Conservation (phyloP, 2,329 filamentous ascomycete species). For the Trichoderma sp. region DNA sequence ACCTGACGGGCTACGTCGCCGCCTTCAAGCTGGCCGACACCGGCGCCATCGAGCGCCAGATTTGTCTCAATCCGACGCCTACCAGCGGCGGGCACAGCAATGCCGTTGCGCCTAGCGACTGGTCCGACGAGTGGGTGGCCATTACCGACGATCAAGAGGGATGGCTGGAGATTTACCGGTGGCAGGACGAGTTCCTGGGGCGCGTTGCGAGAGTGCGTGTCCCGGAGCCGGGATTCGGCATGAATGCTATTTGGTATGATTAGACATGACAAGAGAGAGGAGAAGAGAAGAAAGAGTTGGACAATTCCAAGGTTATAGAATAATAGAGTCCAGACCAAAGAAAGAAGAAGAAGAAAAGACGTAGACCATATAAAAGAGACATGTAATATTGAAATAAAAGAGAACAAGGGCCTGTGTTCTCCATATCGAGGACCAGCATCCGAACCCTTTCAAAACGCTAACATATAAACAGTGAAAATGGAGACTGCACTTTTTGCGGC, state of each 20-base stretch:
- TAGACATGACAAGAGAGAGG: conserved; percentile 23
- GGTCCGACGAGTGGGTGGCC: conserved; percentile 86
- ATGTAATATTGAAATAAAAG: neutral
- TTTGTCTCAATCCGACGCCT: conserved; percentile 80
- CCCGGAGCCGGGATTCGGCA: conserved; percentile 85
- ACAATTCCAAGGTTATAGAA: neutral
- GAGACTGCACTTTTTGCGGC: neutral
- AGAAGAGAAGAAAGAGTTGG: neutral
- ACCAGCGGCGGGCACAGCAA: conserved; percentile 89
- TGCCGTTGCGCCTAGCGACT: conserved; percentile 80
- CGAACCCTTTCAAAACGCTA: neutral
- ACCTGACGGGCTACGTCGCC: conserved; percentile 78
- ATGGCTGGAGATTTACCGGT: conserved; percentile 84
- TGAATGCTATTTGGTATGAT: conserved; percentile 97
- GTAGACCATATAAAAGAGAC: neutral
- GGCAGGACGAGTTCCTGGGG: conserved; percentile 78
- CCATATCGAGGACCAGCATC: neutral
- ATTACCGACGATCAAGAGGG: conserved; percentile 87
- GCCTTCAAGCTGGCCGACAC: conserved; percentile 70
- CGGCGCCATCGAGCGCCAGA: conserved; percentile 74
- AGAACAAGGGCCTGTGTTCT: neutral
- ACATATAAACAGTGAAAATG: neutral
- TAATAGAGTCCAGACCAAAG: neutral
- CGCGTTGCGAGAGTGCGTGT: conserved; percentile 76
- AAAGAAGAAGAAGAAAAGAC: neutral